Evolutionary conservation across 2,329 filamentous ascomycete genomes (phyloP).

Genomic region (Aspergillus candidus): DNA sequence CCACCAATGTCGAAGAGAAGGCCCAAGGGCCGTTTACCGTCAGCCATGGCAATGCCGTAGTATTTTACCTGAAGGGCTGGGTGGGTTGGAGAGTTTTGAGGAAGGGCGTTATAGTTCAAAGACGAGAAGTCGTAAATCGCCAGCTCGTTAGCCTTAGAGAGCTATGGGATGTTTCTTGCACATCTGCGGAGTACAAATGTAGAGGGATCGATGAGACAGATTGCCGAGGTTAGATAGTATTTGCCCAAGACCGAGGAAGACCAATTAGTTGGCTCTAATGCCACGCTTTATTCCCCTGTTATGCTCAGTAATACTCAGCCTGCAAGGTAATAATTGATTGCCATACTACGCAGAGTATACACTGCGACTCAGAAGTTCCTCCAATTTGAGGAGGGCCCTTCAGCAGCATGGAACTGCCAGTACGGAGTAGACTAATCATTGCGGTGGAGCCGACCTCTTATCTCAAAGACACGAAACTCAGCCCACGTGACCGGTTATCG

Average conservation of each 20-base stretch:
- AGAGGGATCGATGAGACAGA: conserved; percentile 3
- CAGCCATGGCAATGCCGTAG: conserved; percentile 28
- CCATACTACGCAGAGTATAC: no score
- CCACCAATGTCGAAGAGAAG: conserved; percentile 93
- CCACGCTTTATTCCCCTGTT: no score
- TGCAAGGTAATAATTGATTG: no score
- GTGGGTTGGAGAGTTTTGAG: no score
- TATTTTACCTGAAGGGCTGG: neutral
- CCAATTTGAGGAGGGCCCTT: no score
- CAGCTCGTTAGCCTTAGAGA: conserved; percentile 6
- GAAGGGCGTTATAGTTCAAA: neutral
- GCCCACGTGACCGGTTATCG: conserved; percentile 14
- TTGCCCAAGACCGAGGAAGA: conserved; percentile 3
- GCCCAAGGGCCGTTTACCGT: conserved; percentile 56
- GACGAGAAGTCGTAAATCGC: neutral
- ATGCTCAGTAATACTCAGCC: no score
- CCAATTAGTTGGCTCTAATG: neutral
- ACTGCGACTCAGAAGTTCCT: no score
- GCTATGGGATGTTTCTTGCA: neutral
- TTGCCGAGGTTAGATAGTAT: conserved; percentile 25
- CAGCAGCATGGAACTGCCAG: no score
- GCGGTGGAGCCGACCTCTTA: no score
- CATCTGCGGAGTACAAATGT: conserved; percentile 7
- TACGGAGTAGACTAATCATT: no score
- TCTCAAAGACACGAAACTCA: neutral